These are phyloP conservation scores for Penicillium nucicola DNA, from an alignment of 495 filamentous ascomycete species.

Conservation along the genomic window DNA sequence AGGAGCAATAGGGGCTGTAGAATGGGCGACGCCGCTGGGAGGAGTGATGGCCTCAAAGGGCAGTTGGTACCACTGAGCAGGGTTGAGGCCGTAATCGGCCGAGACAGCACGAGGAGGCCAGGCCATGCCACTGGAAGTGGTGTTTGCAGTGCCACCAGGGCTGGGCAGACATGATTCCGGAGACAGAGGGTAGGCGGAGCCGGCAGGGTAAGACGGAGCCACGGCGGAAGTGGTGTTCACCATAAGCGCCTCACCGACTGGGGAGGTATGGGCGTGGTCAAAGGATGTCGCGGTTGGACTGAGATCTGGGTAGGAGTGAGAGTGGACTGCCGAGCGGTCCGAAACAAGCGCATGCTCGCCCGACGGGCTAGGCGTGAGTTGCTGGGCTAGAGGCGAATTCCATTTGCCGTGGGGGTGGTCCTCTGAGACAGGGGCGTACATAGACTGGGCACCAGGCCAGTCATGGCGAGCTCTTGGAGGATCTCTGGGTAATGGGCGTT, in stretches of 20 bases:
- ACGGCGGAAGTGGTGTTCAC: conserved; percentile 20
- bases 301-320: conserved; percentile 12
- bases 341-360: conserved; percentile 21
- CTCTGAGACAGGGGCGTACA: conserved; percentile 14
- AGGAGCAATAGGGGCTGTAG: conserved; percentile 24
- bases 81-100: conserved; percentile 23
- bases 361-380: conserved; percentile 26
- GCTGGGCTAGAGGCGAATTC: conserved; percentile 20
- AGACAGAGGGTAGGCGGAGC: conserved; percentile 22
- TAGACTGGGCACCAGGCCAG: conserved; percentile 11
- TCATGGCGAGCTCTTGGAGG: conserved; percentile 2
- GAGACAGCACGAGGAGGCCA: conserved; percentile 22
- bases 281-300: conserved; percentile 27
- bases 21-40: conserved; percentile 22
- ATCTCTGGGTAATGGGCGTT: conserved; percentile 8
- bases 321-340: conserved; percentile 14
- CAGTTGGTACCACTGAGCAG: conserved; percentile 32
- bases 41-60: conserved; percentile 31
- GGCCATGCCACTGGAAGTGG: conserved; percentile 11
- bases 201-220: conserved; percentile 16
- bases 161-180: conserved; percentile 25
- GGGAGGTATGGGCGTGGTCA: conserved; percentile 30
- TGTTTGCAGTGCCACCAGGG: conserved; percentile 9
- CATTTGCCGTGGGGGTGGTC: conserved; percentile 21
- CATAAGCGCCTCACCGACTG: conserved; percentile 14